Evolutionary conservation across 2,329 filamentous ascomycete genomes (phyloP).

Genomic region (Cladosporium phlei): DNA sequence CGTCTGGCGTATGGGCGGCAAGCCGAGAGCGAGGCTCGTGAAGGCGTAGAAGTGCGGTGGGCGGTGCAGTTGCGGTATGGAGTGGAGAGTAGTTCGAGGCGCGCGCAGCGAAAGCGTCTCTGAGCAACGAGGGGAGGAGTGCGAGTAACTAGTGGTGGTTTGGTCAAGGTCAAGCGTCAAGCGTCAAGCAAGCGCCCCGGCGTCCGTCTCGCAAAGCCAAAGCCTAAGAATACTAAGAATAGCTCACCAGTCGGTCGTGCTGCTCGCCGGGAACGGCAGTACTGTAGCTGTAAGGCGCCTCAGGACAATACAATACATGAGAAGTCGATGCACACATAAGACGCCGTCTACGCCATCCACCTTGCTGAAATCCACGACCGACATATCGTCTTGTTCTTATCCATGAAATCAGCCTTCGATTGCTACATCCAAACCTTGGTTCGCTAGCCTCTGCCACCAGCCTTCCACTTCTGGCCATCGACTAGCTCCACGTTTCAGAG

Average conservation of each 20-base stretch:
- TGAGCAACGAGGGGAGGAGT: slow-evolving; percentile 6
- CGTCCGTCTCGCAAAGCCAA: slow-evolving; percentile 5
- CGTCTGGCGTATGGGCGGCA: neutral
- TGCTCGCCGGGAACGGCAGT: too few relatives aligned
- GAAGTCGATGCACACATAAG: too few relatives aligned
- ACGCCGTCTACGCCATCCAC: too few relatives aligned
- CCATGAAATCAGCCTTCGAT: too few relatives aligned
- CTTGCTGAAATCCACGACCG: too few relatives aligned
- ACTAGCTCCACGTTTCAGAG: neutral
- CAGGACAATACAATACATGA: too few relatives aligned
- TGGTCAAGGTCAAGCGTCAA: slow-evolving; percentile 9
- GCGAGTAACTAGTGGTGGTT: neutral
- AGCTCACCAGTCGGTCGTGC: neutral
- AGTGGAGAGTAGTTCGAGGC: neutral
- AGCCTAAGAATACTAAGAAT: neutral
- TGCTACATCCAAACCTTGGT: too few relatives aligned
- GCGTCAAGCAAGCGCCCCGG: slow-evolving; percentile 4
- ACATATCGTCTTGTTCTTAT: too few relatives aligned
- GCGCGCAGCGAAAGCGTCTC: slow-evolving; percentile 3
- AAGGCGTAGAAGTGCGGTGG: neutral
- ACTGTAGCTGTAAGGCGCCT: too few relatives aligned
- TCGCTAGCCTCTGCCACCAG: too few relatives aligned
- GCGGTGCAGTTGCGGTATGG: neutral
- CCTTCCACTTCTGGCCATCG: too few relatives aligned
- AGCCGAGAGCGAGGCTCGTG: neutral